Evolutionary conservation across 2,329 filamentous ascomycete genomes (phyloP).

Genomic region (Talaromyces sp.): DNA sequence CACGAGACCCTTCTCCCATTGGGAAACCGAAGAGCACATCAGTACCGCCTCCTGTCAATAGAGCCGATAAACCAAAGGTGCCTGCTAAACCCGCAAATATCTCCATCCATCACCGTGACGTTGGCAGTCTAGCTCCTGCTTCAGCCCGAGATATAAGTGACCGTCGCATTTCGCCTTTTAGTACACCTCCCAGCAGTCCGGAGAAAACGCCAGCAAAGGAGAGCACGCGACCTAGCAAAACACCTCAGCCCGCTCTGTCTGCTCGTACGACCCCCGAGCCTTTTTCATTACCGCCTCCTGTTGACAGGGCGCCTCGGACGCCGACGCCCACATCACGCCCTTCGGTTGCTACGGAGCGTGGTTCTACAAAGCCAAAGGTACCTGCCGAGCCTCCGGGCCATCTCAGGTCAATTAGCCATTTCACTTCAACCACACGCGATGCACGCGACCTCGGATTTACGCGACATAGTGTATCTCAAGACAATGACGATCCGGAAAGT

Average conservation of each 20-base stretch:
- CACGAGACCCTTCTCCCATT: constrained; percentile 17
- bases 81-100: constrained; percentile 41
- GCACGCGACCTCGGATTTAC: constrained; percentile 39
- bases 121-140: constrained; percentile 21
- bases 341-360: constrained; percentile 23
- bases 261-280: constrained; percentile 21
- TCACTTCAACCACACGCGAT: constrained; percentile 19
- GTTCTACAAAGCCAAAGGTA: constrained; percentile 18
- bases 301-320: constrained; percentile 22
- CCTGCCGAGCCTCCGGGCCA: not conserved
- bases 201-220: constrained; percentile 46
- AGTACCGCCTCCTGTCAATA: constrained; percentile 69
- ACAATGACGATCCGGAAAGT: constrained; percentile 31
- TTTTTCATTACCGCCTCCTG: constrained; percentile 21
- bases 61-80: constrained; percentile 71
- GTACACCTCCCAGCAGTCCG: constrained; percentile 72
- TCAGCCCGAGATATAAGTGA: constrained; percentile 26
- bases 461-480: constrained; percentile 31
- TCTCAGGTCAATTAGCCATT: constrained; percentile 21
- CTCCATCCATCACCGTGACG: constrained; percentile 22
- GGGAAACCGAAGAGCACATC: constrained; percentile 35
- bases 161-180: constrained; percentile 69
- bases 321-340: constrained; percentile 9
- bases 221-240: constrained; percentile 9
- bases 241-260: constrained; percentile 14